A percentile compares a stretch with the other conserved stretches of the same genome.
phyloP scores from a whole-genome alignment of 169 alveolate species.

The Perkinsus marinus region DNA sequence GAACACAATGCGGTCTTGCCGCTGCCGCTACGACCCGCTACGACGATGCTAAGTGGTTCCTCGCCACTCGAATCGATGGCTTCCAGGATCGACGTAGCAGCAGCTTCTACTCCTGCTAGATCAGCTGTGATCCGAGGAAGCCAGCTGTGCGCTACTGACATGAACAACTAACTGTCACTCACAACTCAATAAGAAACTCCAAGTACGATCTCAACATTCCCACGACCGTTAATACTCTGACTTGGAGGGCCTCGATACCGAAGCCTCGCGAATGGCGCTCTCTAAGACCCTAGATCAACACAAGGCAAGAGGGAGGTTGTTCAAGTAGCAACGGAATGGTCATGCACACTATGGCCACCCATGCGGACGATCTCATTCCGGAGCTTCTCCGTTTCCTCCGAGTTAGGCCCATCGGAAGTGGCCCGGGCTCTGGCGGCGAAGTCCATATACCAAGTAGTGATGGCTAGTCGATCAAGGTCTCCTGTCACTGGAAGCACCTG shows the following conservation, averaged over 20 bases:
- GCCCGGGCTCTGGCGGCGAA: not conserved
- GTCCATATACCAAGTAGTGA: not conserved
- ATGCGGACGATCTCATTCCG: not conserved
- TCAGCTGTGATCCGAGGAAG: not conserved
- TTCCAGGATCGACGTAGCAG: not conserved
- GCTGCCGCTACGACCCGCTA: not conserved
- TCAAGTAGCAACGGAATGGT: not conserved
- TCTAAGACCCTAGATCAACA: too few relatives aligned
- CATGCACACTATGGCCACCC: not conserved
- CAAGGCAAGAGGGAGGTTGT: too few relatives aligned
- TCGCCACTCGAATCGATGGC: not conserved
- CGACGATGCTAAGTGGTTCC: not conserved
- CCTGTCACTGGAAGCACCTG: not conserved
- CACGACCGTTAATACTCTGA: too few relatives aligned
- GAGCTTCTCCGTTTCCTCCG: not conserved
- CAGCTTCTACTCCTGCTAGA: not conserved
- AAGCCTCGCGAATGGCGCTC: too few relatives aligned
- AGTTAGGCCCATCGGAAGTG: not conserved
- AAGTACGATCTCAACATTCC: too few relatives aligned
- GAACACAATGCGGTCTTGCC: not conserved
- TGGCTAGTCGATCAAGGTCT: not conserved
- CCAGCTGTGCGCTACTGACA: not conserved
- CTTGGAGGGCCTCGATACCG: too few relatives aligned
- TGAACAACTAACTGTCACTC: not conserved
- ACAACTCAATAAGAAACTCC: not conserved